Conservation (phyloP, 2,329 filamentous ascomycete species). For the Colletotrichum cordylinicola region DNA sequence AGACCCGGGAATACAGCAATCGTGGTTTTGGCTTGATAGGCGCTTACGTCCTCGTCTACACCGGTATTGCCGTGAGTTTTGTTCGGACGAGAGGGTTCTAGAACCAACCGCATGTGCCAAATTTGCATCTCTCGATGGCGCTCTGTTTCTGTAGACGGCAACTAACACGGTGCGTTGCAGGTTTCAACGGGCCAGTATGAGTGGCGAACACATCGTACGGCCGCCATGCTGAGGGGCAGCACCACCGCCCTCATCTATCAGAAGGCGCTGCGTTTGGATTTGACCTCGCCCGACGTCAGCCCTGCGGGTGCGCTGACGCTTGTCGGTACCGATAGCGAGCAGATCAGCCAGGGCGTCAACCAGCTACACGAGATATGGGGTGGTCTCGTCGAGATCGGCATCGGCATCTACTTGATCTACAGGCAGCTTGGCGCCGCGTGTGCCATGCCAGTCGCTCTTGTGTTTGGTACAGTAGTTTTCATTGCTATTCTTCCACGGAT, state of each 20-base stretch:
- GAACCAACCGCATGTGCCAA: neutral
- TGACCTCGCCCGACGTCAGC: constrained; percentile 24
- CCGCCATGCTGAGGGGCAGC: constrained; percentile 31
- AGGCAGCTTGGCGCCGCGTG: constrained; percentile 45
- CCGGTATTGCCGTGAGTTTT: constrained; percentile 28
- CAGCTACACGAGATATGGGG: constrained; percentile 28
- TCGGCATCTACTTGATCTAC: constrained; percentile 32
- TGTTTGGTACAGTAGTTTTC: constrained; percentile 38
- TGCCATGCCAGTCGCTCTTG: constrained; percentile 47
- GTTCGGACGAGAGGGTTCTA: neutral
- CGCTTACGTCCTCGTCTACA: constrained; percentile 31
- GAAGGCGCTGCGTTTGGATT: constrained; percentile 26
- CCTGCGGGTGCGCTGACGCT: constrained; percentile 29
- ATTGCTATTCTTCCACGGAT: constrained; percentile 12
- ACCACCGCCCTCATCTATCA: constrained; percentile 30
- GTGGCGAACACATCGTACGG: constrained; percentile 27
- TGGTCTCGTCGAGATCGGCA: constrained; percentile 28
- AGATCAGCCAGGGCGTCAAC: constrained; percentile 26
- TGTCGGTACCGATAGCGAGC: constrained; percentile 32
- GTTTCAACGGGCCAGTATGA: constrained; percentile 28
- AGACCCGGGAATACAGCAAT: constrained; percentile 25
- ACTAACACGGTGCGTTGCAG: neutral
- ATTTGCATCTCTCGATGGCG: neutral
- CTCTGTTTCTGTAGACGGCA: too few relatives aligned
- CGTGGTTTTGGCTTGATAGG: constrained; percentile 31